Percentiles rank a stretch among this genome's conserved stretches.
These are phyloP conservation scores for Arthrobotrys entomopaga DNA, from an alignment of 2,329 filamentous ascomycete genomes.

Conservation along the genomic window DNA sequence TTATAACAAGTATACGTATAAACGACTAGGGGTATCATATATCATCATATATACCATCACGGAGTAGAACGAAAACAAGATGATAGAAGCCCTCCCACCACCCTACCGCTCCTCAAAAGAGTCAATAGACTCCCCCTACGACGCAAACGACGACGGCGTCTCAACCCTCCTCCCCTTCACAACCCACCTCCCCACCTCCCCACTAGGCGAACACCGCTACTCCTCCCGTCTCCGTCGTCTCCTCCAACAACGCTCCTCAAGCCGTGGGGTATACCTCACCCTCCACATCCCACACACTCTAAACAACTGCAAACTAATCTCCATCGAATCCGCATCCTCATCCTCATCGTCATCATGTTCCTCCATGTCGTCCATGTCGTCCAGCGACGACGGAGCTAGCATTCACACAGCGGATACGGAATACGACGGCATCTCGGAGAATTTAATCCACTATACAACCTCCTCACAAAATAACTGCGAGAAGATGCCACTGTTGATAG, in stretches of 20 bases:
- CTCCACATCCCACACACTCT: slow-evolving; percentile 41
- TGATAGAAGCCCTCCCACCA: slow-evolving; percentile 43
- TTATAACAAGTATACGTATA: slow-evolving; percentile 2
- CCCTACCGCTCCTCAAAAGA: slow-evolving; percentile 41
- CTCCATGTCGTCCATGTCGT: slow-evolving; percentile 1
- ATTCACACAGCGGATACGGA: slow-evolving; percentile 35
- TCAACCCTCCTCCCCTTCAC: slow-evolving; percentile 16
- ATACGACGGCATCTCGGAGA: slow-evolving; percentile 42
- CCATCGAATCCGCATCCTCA: slow-evolving; percentile 41
- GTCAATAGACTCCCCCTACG: slow-evolving; percentile 29
- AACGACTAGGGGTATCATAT: too few relatives aligned
- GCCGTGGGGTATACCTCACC: slow-evolving; percentile 46
- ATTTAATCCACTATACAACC: slow-evolving; percentile 38
- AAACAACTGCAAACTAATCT: slow-evolving; percentile 49
- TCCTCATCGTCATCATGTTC: slow-evolving; percentile 14
- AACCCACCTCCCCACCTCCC: background rate
- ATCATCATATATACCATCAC: too few relatives aligned
- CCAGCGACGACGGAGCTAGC: slow-evolving; percentile 20
- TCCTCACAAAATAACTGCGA: slow-evolving; percentile 14
- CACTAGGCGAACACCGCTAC: slow-evolving; percentile 5
- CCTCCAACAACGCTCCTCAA: slow-evolving; percentile 39
- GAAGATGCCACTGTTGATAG: slow-evolving; percentile 19
- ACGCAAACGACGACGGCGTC: slow-evolving; percentile 12
- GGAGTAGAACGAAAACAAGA: too few relatives aligned
- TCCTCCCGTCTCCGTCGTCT: slow-evolving; percentile 44